A percentile compares a stretch with the other conserved stretches of the same genome.
Evolutionary conservation across 306 rosid species (phyloP).

Genomic region (Sindora glabra): DNA sequence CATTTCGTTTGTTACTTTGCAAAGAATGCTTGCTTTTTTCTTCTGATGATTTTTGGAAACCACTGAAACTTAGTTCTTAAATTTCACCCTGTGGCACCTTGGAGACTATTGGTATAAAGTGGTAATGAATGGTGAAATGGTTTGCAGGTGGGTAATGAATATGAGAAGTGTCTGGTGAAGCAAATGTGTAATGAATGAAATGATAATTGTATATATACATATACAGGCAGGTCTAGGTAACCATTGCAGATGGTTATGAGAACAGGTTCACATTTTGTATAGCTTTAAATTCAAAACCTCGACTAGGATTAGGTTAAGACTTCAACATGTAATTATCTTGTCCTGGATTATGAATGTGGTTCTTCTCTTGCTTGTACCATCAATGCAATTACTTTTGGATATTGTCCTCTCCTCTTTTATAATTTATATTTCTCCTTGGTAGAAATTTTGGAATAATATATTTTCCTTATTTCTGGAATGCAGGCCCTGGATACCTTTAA

Average conservation of each 20-base stretch:
- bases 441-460: not conserved
- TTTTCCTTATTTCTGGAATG: conserved; percentile 17
- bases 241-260: not conserved
- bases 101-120: not conserved
- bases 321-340: not conserved
- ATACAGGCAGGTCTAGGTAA: conserved; percentile 11
- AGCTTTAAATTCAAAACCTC: conserved; percentile 1
- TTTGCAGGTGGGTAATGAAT: conserved; percentile 15
- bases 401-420: not conserved
- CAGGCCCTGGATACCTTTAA: conserved; percentile 99
- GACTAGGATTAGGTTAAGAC: not conserved
- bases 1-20: not conserved
- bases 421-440: not conserved
- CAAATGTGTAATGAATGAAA: conserved; percentile 7
- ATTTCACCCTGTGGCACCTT: not conserved
- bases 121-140: conserved; percentile 8
- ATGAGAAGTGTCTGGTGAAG: conserved; percentile 7
- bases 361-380: not conserved
- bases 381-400: not conserved
- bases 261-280: not conserved
- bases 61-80: not conserved
- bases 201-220: conserved; percentile 5
- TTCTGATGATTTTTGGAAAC: not conserved
- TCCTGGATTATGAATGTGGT: not conserved
- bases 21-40: not conserved